Conservation (phyloP, 257 asterid species). For the Gentiana dahurica region DNA sequence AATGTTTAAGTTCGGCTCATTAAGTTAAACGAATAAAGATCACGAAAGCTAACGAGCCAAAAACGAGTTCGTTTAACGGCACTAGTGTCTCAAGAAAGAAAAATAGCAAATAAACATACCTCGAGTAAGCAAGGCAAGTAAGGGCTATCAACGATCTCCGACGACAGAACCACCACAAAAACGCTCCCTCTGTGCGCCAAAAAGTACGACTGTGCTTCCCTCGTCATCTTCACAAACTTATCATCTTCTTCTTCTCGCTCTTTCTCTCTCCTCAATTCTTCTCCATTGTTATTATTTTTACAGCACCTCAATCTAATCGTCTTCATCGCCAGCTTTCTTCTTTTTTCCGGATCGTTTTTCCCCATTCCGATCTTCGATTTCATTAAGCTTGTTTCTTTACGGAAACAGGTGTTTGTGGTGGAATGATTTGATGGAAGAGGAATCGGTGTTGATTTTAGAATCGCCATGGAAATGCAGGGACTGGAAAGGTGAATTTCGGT, state of each 20-base stretch:
- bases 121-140: constrained; percentile 30
- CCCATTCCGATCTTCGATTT: background rate
- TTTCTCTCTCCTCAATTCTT: background rate
- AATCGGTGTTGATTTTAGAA: constrained; percentile 20
- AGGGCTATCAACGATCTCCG: constrained; percentile 32
- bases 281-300: background rate
- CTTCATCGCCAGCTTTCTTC: background rate
- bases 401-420: no score
- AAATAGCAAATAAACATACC: constrained; percentile 13
- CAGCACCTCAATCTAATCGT: no score
- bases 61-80: no score
- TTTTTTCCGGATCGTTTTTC: background rate
- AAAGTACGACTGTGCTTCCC: constrained; percentile 49
- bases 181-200: constrained; percentile 42
- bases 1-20: no score
- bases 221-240: constrained; percentile 36
- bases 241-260: constrained; percentile 8
- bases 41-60: background rate
- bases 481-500: no score
- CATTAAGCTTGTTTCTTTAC: background rate
- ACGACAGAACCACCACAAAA: constrained; percentile 40
- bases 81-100: no score
- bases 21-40: no score
- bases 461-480: constrained; percentile 3
- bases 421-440: background rate